Conservation (phyloP, 1,284 basidiomycete species). For the Sporisorium iseilematis-ciliati region DNA sequence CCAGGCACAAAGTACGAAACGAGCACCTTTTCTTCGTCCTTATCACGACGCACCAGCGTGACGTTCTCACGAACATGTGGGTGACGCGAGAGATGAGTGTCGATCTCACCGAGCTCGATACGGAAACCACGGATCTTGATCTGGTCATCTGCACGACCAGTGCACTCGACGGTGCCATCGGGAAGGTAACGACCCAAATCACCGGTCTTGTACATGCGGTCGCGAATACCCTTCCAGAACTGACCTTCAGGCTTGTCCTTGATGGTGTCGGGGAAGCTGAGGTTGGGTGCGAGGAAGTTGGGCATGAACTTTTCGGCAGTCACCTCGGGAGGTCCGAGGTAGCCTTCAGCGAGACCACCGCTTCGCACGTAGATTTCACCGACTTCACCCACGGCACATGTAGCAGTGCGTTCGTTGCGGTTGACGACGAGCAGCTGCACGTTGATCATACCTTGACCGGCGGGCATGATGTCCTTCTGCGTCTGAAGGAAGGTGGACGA, state of each 20-base stretch:
- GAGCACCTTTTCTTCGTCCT: conserved; percentile 99
- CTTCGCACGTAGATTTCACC: conserved; percentile 99
- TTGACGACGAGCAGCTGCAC: conserved; percentile 98
- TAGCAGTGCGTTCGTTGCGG: conserved; percentile 85
- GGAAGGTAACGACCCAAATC: conserved; percentile 95
- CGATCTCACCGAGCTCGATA: conserved; percentile 98
- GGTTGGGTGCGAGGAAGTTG: conserved; percentile 66
- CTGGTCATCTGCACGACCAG: conserved; percentile 96
- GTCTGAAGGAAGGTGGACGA: conserved; percentile 91
- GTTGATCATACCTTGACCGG: conserved; percentile 96
- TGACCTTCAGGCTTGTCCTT: conserved; percentile 59
- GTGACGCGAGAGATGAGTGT: conserved; percentile 94
- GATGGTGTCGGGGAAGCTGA: conserved; percentile 61
- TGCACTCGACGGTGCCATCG: conserved; percentile 94
- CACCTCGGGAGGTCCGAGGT: conserved; percentile 82
- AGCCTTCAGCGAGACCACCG: conserved; percentile 95
- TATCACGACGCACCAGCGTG: conserved; percentile 94
- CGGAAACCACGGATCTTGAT: conserved; percentile 99
- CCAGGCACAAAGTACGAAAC: conserved; percentile 98
- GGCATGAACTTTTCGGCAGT: conserved; percentile 76
- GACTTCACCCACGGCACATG: conserved; percentile 94
- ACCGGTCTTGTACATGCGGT: conserved; percentile 97
- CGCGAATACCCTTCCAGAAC: conserved; percentile 93
- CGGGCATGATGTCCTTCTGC: conserved; percentile 98
- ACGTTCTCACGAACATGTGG: conserved; percentile 95